Percentiles rank a stretch among this genome's conserved stretches.
Evolutionary conservation across 2,329 filamentous ascomycete species (phyloP).

Genomic region (Fusarium sororula): DNA sequence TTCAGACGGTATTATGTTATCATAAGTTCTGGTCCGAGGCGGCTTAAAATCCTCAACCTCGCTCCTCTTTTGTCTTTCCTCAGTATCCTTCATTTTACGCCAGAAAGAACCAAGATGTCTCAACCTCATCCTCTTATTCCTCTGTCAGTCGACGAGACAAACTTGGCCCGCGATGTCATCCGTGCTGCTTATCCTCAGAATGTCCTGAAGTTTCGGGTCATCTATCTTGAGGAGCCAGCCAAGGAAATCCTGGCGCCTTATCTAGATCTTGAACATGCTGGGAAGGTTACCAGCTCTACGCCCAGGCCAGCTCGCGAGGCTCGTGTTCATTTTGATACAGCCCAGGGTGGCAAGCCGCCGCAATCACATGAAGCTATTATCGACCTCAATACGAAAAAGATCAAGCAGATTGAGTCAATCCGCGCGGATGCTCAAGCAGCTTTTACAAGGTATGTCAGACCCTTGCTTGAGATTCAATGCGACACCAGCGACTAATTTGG

Average conservation of each 20-base stretch:
- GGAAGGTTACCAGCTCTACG: background rate
- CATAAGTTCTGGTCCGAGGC: background rate
- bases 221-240: background rate
- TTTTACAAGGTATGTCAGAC: background rate
- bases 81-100: background rate
- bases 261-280: background rate
- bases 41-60: background rate
- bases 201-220: background rate
- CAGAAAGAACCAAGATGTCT: background rate
- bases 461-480: fast-evolving
- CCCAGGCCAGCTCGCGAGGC: background rate
- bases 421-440: background rate
- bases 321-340: background rate
- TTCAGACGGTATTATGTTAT: background rate
- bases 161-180: background rate
- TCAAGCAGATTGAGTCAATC: background rate
- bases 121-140: background rate
- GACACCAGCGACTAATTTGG: background rate
- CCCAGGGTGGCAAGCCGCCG: background rate
- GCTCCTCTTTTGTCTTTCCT: fast-evolving
- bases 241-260: background rate
- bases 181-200: background rate
- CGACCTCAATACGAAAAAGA: fast-evolving
- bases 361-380: background rate
- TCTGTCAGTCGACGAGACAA: background rate